Evolutionary conservation across 2,329 filamentous ascomycete genomes (phyloP), one percentile per base, ranked within the genome.

Genomic region (Rutstroemia sp.): DNA sequence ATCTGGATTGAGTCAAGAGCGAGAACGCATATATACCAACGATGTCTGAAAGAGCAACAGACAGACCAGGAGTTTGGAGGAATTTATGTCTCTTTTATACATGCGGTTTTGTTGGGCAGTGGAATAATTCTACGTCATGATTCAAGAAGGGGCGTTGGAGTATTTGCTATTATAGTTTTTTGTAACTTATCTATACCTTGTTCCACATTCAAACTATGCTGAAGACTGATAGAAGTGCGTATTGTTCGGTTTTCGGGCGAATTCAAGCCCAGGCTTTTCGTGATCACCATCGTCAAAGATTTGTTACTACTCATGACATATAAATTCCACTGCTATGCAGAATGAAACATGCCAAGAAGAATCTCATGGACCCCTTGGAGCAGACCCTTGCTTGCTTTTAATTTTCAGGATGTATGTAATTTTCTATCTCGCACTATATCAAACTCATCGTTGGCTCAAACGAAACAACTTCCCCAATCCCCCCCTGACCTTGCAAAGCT

Each of bases 401-500:
- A 44, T 44, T 9, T 21, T 8, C 21, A 10, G 8, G 6, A 23
- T 21, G 16, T 14, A 44, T 19, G 17, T 21, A 17, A 7, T 21
- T 44, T 19, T 17, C 21, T 23, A 46, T 46, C 44, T 25, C 44
- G 14, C 21, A 7, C 10, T 23, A 10, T 12, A 7, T 47, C 19
- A n/a, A 2, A 56, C 4, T 10, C 10, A 7, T 21, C 38, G 21
- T 41, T 48, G 34, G 16, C 41, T 44, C 60, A 66, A 39, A 62
- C 49, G 50, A 76, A 79, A 69, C 90, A 95, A 58, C 78, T 67
- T 54, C 78, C 75, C 92, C 92, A 96, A 48, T 80, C 71, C 0
- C 92, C 92, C 14, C 88, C 88, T 8, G 69, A 71, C 62, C 78
- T 79, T 2, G 87, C 88, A 77, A 94, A 96, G 50, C 75, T 79